Conservation (phyloP, 768 basidiomycete species). For the Suillus americanus region DNA sequence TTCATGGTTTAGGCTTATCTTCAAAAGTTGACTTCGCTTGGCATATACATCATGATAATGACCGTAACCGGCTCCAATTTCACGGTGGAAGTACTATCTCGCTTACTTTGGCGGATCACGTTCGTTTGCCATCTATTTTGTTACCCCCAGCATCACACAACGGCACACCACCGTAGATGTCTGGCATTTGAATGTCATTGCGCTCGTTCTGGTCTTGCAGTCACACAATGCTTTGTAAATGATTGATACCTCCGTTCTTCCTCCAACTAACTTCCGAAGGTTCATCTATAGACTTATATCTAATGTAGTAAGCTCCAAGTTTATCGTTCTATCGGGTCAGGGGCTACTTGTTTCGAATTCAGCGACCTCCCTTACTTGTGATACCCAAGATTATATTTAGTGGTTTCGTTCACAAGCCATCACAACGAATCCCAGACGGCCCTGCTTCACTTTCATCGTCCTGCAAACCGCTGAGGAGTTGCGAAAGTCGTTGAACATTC, state of each 20-base stretch:
- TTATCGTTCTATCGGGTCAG: neutral
- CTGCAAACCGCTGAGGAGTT: neutral
- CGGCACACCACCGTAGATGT: neutral
- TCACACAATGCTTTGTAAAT: neutral
- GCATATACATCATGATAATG: neutral
- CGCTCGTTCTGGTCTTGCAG: neutral
- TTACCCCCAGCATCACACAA: neutral
- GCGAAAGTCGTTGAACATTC: neutral
- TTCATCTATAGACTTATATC: neutral
- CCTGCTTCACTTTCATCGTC: neutral
- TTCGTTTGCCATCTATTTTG: neutral
- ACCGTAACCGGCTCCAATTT: no score
- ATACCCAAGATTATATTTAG: neutral
- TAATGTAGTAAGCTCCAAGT: neutral
- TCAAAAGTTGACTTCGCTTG: neutral
- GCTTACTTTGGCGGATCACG: neutral
- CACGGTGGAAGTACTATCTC: neutral
- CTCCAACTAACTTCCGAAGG: neutral
- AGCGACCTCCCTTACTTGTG: neutral
- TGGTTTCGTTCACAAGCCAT: neutral
- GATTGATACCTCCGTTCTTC: neutral
- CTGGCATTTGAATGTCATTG: neutral
- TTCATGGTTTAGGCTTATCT: neutral
- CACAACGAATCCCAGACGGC: neutral
- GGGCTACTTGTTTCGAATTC: neutral